Percentiles rank a stretch among this genome's conserved stretches.
phyloP scores from a whole-genome alignment of 306 rosid species.

The Quercus engelmannii region DNA sequence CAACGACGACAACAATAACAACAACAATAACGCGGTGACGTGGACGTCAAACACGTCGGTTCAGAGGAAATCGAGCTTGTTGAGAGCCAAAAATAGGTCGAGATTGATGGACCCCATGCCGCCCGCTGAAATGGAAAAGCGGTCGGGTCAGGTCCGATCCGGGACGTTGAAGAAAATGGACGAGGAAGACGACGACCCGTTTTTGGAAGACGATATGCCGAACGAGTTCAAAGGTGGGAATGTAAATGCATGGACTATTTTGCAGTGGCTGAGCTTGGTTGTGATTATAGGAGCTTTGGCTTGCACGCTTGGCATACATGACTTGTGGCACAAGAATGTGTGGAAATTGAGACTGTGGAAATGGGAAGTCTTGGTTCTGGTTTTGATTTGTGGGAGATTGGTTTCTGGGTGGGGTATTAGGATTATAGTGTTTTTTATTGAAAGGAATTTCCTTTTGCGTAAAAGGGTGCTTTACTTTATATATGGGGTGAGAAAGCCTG shows the following conservation, averaged over 20 bases:
- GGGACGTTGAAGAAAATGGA: slow-evolving; percentile 48
- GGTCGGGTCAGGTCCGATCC: slow-evolving; percentile 45
- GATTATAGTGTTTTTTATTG: slow-evolving; percentile 53
- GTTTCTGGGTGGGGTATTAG: slow-evolving; percentile 77
- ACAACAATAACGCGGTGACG: slow-evolving; percentile 46
- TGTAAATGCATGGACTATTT: slow-evolving; percentile 33
- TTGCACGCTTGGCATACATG: slow-evolving; percentile 41
- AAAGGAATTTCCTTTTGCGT: slow-evolving; percentile 77
- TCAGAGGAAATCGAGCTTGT: slow-evolving; percentile 38
- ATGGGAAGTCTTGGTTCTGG: slow-evolving; percentile 77
- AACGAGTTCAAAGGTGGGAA: slow-evolving; percentile 37
- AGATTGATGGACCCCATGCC: slow-evolving; percentile 75
- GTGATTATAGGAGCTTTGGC: slow-evolving; percentile 43
- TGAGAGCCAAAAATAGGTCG: slow-evolving; percentile 55
- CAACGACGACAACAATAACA: slow-evolving; percentile 7
- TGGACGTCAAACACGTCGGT: slow-evolving; percentile 76
- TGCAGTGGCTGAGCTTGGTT: slow-evolving; percentile 73
- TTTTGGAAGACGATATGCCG: slow-evolving; percentile 68
- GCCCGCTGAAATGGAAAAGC: slow-evolving; percentile 49
- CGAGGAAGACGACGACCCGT: slow-evolving; percentile 77
- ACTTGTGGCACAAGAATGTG: slow-evolving; percentile 31
- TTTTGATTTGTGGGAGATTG: slow-evolving; percentile 73
- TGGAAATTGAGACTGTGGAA: slow-evolving; percentile 73
- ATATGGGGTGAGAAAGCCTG: too few species aligned
- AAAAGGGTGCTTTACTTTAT: too few species aligned